These are phyloP conservation scores for Penicillium sp. DNA, from an alignment of 2,329 filamentous ascomycete genomes.

Conservation along the genomic window DNA sequence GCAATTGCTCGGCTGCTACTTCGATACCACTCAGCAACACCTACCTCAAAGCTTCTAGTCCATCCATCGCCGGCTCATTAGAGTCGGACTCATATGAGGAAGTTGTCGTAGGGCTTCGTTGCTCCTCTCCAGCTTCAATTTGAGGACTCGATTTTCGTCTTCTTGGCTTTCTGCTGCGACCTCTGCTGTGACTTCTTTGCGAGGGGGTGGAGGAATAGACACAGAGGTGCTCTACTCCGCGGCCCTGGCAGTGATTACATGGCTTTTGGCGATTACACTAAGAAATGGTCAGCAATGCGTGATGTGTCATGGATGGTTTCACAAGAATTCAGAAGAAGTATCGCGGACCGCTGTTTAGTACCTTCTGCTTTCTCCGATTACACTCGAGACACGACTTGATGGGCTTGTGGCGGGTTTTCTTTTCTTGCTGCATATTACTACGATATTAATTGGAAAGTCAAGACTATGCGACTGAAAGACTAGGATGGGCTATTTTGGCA, in stretches of 20 bases:
- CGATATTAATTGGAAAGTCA: neutral
- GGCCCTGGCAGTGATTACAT: slow-evolving; percentile 22
- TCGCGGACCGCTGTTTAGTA: neutral
- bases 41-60: slow-evolving; percentile 10
- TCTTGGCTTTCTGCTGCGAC: slow-evolving; percentile 1
- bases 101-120: slow-evolving; percentile 9
- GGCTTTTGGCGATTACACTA: slow-evolving; percentile 23
- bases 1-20: neutral
- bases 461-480: neutral
- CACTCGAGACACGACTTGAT: slow-evolving; percentile 24
- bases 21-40: neutral
- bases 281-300: neutral
- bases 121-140: slow-evolving; percentile 5
- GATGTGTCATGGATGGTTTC: slow-evolving; percentile 3
- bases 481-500: neutral
- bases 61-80: slow-evolving; percentile 3
- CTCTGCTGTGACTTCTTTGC: neutral
- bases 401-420: slow-evolving; percentile 18
- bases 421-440: slow-evolving; percentile 18
- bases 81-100: slow-evolving; percentile 20
- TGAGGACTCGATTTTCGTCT: slow-evolving; percentile 7
- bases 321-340: neutral
- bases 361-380: slow-evolving; percentile 24
- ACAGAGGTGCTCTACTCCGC: slow-evolving; percentile 18
- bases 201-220: slow-evolving; percentile 15